Evolutionary conservation across 805 yeast genomes (phyloP).

Genomic region (Torulaspora quercuum): DNA sequence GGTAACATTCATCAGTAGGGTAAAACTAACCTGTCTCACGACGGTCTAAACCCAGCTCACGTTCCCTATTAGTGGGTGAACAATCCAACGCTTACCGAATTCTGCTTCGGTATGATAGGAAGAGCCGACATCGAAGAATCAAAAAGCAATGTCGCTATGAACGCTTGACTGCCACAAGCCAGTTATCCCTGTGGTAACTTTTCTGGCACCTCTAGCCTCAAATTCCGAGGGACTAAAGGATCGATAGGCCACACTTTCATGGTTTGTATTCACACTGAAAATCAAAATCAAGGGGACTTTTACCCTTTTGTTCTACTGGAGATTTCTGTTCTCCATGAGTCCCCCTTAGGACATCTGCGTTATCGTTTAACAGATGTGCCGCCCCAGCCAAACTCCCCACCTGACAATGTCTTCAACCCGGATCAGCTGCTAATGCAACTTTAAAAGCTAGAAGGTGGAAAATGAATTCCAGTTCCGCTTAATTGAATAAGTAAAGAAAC

Average conservation of each 20-base stretch:
- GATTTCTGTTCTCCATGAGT: conserved; percentile 47
- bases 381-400: conserved; percentile 47
- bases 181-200: conserved; percentile 43
- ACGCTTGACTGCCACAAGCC: conserved; percentile 50
- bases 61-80: conserved; percentile 47
- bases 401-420: conserved; percentile 42
- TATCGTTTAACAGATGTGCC: conserved; percentile 47
- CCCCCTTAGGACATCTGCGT: conserved; percentile 46
- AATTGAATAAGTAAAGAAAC: conserved; percentile 38
- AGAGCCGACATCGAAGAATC: conserved; percentile 49
- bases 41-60: conserved; percentile 44
- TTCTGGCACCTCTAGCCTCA: conserved; percentile 47
- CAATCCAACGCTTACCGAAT: conserved; percentile 46
- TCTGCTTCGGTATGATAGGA: conserved; percentile 50
- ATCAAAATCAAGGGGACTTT: conserved; percentile 45
- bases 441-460: conserved; percentile 38
- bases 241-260: conserved; percentile 50
- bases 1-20: conserved; percentile 41
- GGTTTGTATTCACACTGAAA: conserved; percentile 46
- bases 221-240: conserved; percentile 45
- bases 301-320: conserved; percentile 47
- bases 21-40: conserved; percentile 46
- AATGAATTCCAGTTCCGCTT: conserved; percentile 40
- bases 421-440: conserved; percentile 31
- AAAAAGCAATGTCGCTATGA: conserved; percentile 47